Percentiles rank a stretch among this genome's conserved stretches.
Conservation (phyloP, 176 grass and related monocot species). For the Musa acuminata region DNA sequence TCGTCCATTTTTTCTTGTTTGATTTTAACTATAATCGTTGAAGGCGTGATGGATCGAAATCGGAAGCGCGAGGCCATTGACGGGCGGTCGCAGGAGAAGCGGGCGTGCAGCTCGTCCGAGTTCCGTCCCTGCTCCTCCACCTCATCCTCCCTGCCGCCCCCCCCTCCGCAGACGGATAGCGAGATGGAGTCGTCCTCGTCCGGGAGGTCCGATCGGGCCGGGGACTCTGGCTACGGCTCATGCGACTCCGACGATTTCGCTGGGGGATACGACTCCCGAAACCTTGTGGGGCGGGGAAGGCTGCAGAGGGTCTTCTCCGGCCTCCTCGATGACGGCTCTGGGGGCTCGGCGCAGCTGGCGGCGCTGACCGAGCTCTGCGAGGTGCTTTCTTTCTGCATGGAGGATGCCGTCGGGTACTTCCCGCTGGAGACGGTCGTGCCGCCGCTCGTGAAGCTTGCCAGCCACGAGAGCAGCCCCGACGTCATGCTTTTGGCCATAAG, state of each 20-base stretch:
- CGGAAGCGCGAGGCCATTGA: slow-evolving; percentile 71
- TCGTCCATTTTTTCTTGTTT: neutral
- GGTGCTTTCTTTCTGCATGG: slow-evolving; percentile 78
- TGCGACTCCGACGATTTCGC: slow-evolving; percentile 27
- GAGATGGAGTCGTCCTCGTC: slow-evolving; percentile 66
- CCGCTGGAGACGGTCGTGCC: slow-evolving; percentile 48
- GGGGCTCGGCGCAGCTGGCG: slow-evolving; percentile 23
- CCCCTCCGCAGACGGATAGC: slow-evolving; percentile 14
- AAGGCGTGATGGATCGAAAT: slow-evolving; percentile 64
- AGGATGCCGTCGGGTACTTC: slow-evolving; percentile 49
- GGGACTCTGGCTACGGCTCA: slow-evolving; percentile 48
- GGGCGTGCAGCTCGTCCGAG: slow-evolving; percentile 57
- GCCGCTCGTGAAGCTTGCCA: slow-evolving; percentile 50
- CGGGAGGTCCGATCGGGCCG: slow-evolving; percentile 26
- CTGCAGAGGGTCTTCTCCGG: slow-evolving; percentile 56
- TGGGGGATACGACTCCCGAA: slow-evolving; percentile 22
- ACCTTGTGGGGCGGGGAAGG: slow-evolving; percentile 8
- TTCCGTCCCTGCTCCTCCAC: slow-evolving; percentile 13
- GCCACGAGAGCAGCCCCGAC: slow-evolving; percentile 34
- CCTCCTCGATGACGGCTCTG: slow-evolving; percentile 37
- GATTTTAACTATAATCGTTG: neutral
- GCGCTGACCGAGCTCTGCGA: slow-evolving; percentile 83
- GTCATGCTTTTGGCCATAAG: slow-evolving; percentile 71
- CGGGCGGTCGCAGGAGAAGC: slow-evolving; percentile 68
- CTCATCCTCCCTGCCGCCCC: neutral